phyloP scores from a whole-genome alignment of 2,329 filamentous ascomycete genomes.

The Venturia oleaginea region DNA sequence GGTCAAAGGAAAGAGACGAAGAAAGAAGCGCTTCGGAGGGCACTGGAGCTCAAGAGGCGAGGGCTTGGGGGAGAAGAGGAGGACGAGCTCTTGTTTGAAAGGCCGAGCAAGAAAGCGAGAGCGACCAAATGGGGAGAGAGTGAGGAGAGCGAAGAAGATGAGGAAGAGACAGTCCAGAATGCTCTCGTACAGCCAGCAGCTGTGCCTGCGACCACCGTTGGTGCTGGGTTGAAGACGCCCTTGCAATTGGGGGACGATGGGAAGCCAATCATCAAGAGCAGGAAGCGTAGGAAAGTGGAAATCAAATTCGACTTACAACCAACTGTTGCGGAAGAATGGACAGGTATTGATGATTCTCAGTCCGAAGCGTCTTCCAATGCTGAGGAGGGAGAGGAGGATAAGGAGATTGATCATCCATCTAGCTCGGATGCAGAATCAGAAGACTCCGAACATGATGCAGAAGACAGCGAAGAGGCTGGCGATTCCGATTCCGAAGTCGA shows the following conservation, averaged over 20 bases:
- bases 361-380: slow-evolving; percentile 7
- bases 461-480: slow-evolving; percentile 19
- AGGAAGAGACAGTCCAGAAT: slow-evolving; percentile 10
- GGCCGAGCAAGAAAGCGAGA: neutral
- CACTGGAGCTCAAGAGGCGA: slow-evolving; percentile 14
- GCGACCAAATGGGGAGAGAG: neutral
- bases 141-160: slow-evolving; percentile 7
- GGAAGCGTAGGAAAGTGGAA: slow-evolving; percentile 54
- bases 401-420: neutral
- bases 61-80: slow-evolving; percentile 10
- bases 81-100: slow-evolving; percentile 7
- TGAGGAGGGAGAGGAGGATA: slow-evolving; percentile 9
- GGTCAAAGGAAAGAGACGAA: slow-evolving; percentile 41
- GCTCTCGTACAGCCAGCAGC: slow-evolving; percentile 10
- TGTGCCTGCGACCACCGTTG: slow-evolving; percentile 33
- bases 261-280: slow-evolving; percentile 71
- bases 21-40: neutral
- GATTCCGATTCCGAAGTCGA: slow-evolving; percentile 25
- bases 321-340: slow-evolving; percentile 41
- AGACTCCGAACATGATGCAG: neutral
- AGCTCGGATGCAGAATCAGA: neutral
- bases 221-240: slow-evolving; percentile 79
- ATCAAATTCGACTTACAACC: slow-evolving; percentile 31
- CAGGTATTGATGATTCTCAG: slow-evolving; percentile 45
- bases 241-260: slow-evolving; percentile 72